Evolutionary conservation across 164 flowering plant genomes (phyloP).

Genomic region (Magnolia sinica): DNA sequence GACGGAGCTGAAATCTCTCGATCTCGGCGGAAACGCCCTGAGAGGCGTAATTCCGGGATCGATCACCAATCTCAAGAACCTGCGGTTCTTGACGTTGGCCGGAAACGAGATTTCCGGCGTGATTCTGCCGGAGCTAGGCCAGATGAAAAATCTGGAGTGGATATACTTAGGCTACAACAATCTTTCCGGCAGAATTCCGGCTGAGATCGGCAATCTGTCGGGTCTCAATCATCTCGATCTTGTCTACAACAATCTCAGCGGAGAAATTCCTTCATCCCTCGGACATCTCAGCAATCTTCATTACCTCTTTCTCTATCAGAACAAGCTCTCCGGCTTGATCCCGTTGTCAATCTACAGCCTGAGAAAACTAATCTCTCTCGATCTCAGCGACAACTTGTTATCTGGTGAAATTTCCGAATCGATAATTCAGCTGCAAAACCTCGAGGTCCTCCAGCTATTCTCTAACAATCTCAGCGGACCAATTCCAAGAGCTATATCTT

Average conservation of each 20-base stretch:
- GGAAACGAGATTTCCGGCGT: conserved; percentile 55
- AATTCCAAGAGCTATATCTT: conserved; percentile 52
- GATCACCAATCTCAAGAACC: conserved; percentile 31
- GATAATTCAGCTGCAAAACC: conserved; percentile 37
- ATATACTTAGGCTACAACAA: conserved; percentile 80
- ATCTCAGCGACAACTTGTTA: conserved; percentile 67
- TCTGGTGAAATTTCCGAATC: conserved; percentile 69
- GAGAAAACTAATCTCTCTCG: conserved; percentile 59
- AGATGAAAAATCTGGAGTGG: conserved; percentile 53
- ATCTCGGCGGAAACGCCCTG: conserved; percentile 59
- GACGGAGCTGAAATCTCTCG: conserved; percentile 44
- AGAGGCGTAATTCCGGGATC: conserved; percentile 34
- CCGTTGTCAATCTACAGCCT: conserved; percentile 51
- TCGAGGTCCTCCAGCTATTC: conserved; percentile 73
- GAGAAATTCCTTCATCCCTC: conserved; percentile 58
- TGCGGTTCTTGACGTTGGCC: conserved; percentile 34
- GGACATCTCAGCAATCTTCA: conserved; percentile 61
- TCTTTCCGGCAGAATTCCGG: conserved; percentile 67
- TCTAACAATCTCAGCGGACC: conserved; percentile 63
- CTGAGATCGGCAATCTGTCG: conserved; percentile 48
- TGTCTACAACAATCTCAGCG: conserved; percentile 75
- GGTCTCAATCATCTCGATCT: conserved; percentile 72
- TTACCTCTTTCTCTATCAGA: conserved; percentile 66
- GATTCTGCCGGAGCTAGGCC: conserved; percentile 50
- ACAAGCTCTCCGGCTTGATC: conserved; percentile 56